These are phyloP conservation scores for Chlorella variabilis DNA, from an alignment of 163 green algal genomes.

Conservation along the genomic window DNA sequence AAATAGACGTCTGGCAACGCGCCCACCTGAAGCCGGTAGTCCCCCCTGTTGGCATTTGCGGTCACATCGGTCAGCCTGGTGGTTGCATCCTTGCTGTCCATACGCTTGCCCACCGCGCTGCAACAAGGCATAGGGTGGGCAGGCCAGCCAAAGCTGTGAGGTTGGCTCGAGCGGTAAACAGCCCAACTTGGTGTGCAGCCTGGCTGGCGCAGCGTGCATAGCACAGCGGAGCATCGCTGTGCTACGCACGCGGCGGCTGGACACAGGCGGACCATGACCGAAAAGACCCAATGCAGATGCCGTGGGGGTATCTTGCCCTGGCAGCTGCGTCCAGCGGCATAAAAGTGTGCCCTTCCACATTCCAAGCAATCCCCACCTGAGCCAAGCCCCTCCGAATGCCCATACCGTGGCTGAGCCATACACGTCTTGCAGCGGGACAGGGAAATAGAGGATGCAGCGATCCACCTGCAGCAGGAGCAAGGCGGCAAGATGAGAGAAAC, in stretches of 20 bases:
- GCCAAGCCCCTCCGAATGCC: slow-evolving; percentile 18
- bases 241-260: no score
- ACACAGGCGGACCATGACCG: no score
- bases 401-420: slow-evolving; percentile 7
- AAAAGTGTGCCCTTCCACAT: no score
- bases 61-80: neutral
- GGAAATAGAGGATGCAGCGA: slow-evolving; percentile 12
- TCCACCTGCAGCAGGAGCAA: neutral
- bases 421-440: neutral
- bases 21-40: slow-evolving; percentile 7
- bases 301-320: no score
- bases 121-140: neutral
- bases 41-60: slow-evolving; percentile 6
- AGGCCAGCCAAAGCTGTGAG: neutral
- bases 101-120: slow-evolving; percentile 22
- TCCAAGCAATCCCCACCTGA: slow-evolving; percentile 18
- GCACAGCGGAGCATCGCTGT: no score
- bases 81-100: neutral
- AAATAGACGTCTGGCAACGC: no score
- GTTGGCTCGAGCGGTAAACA: neutral
- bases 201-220: no score
- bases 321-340: no score
- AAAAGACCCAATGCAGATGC: no score
- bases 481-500: neutral
- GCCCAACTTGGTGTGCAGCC: no score